These are phyloP conservation scores for Physcia stellaris DNA, from an alignment of 495 filamentous ascomycete species.

Conservation along the genomic window DNA sequence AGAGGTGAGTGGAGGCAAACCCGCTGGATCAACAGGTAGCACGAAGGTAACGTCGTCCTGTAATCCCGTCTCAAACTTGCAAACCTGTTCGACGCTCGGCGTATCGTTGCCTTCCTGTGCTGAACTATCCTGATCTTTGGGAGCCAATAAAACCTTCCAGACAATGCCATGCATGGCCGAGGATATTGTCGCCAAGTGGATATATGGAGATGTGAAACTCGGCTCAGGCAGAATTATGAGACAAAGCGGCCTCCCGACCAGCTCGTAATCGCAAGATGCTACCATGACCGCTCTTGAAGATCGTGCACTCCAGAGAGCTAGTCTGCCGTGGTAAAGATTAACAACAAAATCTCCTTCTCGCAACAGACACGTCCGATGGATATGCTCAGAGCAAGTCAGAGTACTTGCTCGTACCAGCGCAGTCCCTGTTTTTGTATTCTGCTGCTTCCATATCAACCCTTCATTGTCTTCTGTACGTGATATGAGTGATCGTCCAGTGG, in stretches of 20 bases:
- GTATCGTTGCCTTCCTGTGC: slow-evolving; percentile 13
- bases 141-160: slow-evolving; percentile 60
- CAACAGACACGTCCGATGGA: slow-evolving; percentile 69
- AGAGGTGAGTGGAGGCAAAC: slow-evolving; percentile 53
- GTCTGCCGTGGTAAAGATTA: slow-evolving; percentile 61
- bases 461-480: slow-evolving; percentile 71
- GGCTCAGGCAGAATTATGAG: slow-evolving; percentile 62
- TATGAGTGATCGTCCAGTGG: slow-evolving; percentile 62
- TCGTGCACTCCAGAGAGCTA: slow-evolving; percentile 73
- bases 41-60: slow-evolving; percentile 70
- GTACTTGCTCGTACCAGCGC: slow-evolving; percentile 53
- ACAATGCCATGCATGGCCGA: slow-evolving; percentile 73
- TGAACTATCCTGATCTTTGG: slow-evolving; percentile 9
- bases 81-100: slow-evolving; percentile 48
- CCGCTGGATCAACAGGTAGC: slow-evolving; percentile 81
- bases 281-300: slow-evolving; percentile 39
- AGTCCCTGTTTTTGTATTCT: slow-evolving; percentile 26
- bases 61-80: slow-evolving; percentile 55
- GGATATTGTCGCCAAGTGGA: slow-evolving; percentile 69
- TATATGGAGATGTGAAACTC: slow-evolving; percentile 29
- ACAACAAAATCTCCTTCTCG: slow-evolving; percentile 64
- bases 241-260: slow-evolving; percentile 65
- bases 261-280: slow-evolving; percentile 42
- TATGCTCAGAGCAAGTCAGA: slow-evolving; percentile 57
- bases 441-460: slow-evolving; percentile 73